phyloP scores from a whole-genome alignment of 345 rosid genomes.

The Psidium guajava region DNA sequence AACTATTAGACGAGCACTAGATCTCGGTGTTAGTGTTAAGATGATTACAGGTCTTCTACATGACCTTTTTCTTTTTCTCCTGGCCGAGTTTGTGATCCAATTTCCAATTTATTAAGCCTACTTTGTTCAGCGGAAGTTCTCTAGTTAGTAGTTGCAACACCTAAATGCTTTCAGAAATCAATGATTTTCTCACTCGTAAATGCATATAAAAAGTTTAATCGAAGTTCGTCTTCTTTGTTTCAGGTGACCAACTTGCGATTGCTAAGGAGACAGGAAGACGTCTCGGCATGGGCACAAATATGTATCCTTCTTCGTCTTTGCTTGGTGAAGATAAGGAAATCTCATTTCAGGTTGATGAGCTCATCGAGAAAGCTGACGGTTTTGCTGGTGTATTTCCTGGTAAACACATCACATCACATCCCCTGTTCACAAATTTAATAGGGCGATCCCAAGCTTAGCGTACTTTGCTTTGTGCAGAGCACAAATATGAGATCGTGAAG shows the following conservation, averaged over 20 bases:
- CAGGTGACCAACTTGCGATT: constrained; percentile 91
- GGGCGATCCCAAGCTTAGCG: background rate
- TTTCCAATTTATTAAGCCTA: background rate
- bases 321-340: constrained; percentile 54
- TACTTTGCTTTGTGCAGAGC: constrained; percentile 34
- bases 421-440: background rate
- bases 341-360: constrained; percentile 52
- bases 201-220: background rate
- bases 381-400: constrained; percentile 95
- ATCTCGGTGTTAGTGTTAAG: constrained; percentile 67
- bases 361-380: constrained; percentile 86
- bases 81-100: background rate
- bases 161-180: background rate
- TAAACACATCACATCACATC: constrained; percentile 7
- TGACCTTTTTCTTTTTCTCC: background rate
- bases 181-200: background rate
- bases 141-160: background rate
- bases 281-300: constrained; percentile 96
- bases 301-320: constrained; percentile 89
- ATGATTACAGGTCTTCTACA: constrained; percentile 54
- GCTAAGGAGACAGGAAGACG: constrained; percentile 93
- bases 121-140: background rate
- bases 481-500: constrained; percentile 80
- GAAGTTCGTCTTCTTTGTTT: background rate
- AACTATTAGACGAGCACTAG: constrained; percentile 61